Percentiles rank a stretch among this genome's conserved stretches.
Conservation (phyloP, 306 rosid species). For the Vigna unguiculata region DNA sequence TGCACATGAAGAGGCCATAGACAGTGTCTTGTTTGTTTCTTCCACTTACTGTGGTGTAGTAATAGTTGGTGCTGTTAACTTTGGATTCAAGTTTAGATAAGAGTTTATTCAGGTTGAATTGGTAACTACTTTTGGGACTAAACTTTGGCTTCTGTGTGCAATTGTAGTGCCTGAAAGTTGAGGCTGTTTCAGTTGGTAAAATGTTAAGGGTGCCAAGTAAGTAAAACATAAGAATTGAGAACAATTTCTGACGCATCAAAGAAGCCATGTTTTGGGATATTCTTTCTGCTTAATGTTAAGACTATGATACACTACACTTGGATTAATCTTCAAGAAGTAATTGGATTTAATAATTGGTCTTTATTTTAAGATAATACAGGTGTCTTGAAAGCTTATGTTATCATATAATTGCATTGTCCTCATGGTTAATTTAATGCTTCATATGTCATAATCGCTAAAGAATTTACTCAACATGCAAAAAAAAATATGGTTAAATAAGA, state of each 20-base stretch:
- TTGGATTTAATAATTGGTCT: not conserved
- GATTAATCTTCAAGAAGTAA: conserved; percentile 4
- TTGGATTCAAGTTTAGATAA: conserved; percentile 30
- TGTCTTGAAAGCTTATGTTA: no score
- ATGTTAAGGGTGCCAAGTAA: conserved; percentile 13
- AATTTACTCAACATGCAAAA: not conserved
- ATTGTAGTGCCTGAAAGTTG: conserved; percentile 30
- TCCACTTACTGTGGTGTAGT: not conserved
- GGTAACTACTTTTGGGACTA: conserved; percentile 36
- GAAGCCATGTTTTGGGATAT: conserved; percentile 34
- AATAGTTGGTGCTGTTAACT: conserved; percentile 21
- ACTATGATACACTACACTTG: not conserved
- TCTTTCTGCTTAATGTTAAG: not conserved
- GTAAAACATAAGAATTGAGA: conserved; percentile 35
- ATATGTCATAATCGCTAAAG: not conserved
- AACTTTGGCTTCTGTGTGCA: conserved; percentile 30
- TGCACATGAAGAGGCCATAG: conserved; percentile 46
- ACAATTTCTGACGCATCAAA: not conserved
- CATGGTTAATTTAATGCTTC: not conserved
- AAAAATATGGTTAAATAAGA: not conserved
- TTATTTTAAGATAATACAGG: no score
- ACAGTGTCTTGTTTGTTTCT: not conserved
- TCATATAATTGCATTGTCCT: no score
- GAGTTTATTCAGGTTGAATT: conserved; percentile 26
- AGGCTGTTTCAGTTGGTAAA: conserved; percentile 24